Percentiles rank a stretch among this genome's conserved stretches.
phyloP scores from a whole-genome alignment of 225 moss, liverwort and hornwort species.

The Physcomitrium patens region DNA sequence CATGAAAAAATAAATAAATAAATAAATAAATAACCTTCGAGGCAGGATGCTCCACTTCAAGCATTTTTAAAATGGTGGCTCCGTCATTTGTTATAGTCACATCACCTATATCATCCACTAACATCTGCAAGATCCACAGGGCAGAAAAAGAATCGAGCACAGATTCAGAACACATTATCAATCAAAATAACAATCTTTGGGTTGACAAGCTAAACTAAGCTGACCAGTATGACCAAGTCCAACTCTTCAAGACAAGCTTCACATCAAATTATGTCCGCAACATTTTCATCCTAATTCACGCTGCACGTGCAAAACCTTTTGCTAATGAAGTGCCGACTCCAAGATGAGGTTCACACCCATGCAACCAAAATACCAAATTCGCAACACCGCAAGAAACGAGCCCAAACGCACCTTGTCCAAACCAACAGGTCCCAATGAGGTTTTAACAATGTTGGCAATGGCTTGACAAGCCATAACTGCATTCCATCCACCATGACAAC shows the following conservation, averaged over 20 bases:
- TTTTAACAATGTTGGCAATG: constrained; percentile 91
- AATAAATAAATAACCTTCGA: constrained; percentile 55
- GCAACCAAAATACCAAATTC: no score
- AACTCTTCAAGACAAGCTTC: no score
- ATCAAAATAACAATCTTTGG: neutral
- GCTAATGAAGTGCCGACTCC: no score
- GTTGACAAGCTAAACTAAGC: no score
- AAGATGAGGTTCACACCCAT: no score
- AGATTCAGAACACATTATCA: neutral
- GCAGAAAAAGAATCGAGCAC: neutral
- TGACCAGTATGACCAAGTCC: no score
- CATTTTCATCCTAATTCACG: no score
- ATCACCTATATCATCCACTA: constrained; percentile 89
- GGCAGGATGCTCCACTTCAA: constrained; percentile 92
- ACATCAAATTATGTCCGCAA: no score
- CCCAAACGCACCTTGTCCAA: constrained; percentile 70
- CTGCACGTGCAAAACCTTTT: no score
- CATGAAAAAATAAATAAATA: neutral
- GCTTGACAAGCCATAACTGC: constrained; percentile 87
- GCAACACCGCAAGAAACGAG: neutral
- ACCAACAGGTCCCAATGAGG: constrained; percentile 86
- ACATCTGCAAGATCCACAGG: constrained; percentile 63
- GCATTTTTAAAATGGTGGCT: constrained; percentile 78
- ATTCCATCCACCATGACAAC: constrained; percentile 22
- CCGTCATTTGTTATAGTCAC: constrained; percentile 91